Conservation (phyloP, 2,329 filamentous ascomycete genomes). For the Aspergillus vadensis region DNA sequence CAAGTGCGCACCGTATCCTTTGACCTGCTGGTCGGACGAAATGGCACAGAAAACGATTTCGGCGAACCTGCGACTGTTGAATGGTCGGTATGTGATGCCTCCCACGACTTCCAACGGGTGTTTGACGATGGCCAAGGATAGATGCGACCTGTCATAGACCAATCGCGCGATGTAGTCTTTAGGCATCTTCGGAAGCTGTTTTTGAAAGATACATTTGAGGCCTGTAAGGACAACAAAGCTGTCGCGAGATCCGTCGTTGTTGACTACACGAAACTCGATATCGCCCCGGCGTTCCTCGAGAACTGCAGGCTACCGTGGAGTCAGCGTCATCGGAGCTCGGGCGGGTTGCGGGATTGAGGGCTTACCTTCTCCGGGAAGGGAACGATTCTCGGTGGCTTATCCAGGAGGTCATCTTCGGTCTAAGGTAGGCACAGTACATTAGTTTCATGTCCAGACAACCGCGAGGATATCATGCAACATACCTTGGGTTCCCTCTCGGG, state of each 20-base stretch:
- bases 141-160: slow-evolving; percentile 93
- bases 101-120: slow-evolving; percentile 90
- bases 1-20: slow-evolving; percentile 94
- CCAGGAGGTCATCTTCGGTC: slow-evolving; percentile 37
- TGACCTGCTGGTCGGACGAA: slow-evolving; percentile 96
- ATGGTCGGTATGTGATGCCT: slow-evolving; percentile 94
- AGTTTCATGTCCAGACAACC: neutral
- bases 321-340: slow-evolving; percentile 25
- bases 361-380: slow-evolving; percentile 85
- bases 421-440: slow-evolving; percentile 28
- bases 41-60: slow-evolving; percentile 99
- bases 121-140: slow-evolving; percentile 97
- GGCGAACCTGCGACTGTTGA: slow-evolving; percentile 87
- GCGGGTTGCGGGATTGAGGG: slow-evolving; percentile 3
- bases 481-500: slow-evolving; percentile 42
- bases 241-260: slow-evolving; percentile 87
- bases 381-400: slow-evolving; percentile 63
- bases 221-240: slow-evolving; percentile 93
- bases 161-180: slow-evolving; percentile 98
- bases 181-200: slow-evolving; percentile 98
- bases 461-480: neutral
- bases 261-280: slow-evolving; percentile 96
- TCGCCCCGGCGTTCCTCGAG: slow-evolving; percentile 91
- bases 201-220: slow-evolving; percentile 97
- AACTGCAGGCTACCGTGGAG: slow-evolving; percentile 68